Percentiles rank a stretch among this genome's conserved stretches.
Evolutionary conservation across 805 yeast species (phyloP).

Genomic region (Pichia manshurica): DNA sequence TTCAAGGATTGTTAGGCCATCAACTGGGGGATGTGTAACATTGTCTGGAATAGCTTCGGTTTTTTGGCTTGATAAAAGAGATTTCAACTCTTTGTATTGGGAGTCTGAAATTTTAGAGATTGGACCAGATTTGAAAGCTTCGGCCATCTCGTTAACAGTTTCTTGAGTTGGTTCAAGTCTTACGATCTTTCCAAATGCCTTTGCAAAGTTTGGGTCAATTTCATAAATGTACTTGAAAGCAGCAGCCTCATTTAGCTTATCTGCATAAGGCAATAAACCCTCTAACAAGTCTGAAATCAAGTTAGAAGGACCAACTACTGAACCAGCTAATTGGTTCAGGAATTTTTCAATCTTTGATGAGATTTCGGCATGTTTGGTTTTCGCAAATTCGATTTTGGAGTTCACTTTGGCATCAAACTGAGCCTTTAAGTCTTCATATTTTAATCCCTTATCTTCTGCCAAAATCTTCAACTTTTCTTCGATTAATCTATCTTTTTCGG

Average conservation of each 20-base stretch:
- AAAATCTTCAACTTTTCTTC: conserved; percentile 22
- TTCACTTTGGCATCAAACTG: conserved; percentile 22
- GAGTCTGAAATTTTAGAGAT: conserved; percentile 14
- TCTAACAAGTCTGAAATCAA: conserved; percentile 21
- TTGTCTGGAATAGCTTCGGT: conserved; percentile 1
- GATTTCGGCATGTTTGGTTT: conserved; percentile 10
- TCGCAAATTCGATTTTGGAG: conserved; percentile 5
- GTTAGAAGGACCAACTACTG: conserved; percentile 7
- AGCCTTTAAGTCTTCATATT: conserved; percentile 19
- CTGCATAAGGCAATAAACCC: conserved; percentile 15
- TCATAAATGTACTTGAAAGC: conserved; percentile 18
- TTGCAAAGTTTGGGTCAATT: conserved; percentile 22
- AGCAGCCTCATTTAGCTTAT: conserved; percentile 18
- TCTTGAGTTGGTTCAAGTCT: conserved; percentile 15
- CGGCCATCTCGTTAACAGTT: conserved; percentile 12
- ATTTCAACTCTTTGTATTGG: conserved; percentile 12
- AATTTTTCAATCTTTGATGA: conserved; percentile 17
- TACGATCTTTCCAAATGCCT: conserved; percentile 15
- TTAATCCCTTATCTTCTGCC: conserved; percentile 19
- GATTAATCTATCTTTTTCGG: conserved; percentile 22
- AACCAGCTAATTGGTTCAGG: conserved; percentile 14
- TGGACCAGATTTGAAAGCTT: conserved; percentile 17
- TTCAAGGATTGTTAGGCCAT: conserved; percentile 14
- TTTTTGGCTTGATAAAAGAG: conserved; percentile 1
- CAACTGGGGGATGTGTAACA: conserved; percentile 1